Evolutionary conservation across 768 basidiomycete genomes (phyloP).

Genomic region (Cubamyces lactineus): DNA sequence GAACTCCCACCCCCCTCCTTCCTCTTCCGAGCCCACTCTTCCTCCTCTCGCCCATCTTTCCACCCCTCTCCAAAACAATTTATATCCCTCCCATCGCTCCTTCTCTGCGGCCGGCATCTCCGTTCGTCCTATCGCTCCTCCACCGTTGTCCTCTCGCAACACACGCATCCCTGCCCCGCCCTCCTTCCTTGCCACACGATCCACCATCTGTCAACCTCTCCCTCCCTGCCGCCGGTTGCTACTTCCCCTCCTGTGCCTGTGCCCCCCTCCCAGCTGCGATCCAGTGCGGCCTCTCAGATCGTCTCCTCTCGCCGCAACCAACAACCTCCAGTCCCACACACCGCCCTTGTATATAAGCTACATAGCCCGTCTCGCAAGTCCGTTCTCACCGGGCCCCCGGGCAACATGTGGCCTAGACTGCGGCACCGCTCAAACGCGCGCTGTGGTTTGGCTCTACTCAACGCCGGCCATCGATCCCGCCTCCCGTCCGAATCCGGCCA

Average conservation of each 20-base stretch:
- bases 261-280: no score
- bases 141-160: background rate
- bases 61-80: background rate
- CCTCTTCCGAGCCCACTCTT: background rate
- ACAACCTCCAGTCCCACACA: background rate
- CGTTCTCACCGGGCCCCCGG: background rate
- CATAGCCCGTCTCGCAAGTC: background rate
- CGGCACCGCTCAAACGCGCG: background rate
- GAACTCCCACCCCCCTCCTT: conserved; percentile 13
- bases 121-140: conserved; percentile 5
- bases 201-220: conserved; percentile 6
- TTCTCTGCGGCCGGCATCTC: conserved; percentile 1
- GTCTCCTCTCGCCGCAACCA: background rate
- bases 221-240: background rate
- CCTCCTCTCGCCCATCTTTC: conserved; percentile 1
- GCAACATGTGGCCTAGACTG: background rate
- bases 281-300: background rate
- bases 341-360: background rate
- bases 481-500: conserved; percentile 9
- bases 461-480: conserved; percentile 21
- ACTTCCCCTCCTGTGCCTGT: conserved; percentile 6
- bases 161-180: background rate
- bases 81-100: background rate
- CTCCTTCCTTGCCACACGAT: conserved; percentile 4
- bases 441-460: conserved; percentile 19